Percentiles rank a stretch among this genome's conserved stretches.
Conservation (phyloP, 352 stramenopile genomes). For the Phytophthora vignae region DNA sequence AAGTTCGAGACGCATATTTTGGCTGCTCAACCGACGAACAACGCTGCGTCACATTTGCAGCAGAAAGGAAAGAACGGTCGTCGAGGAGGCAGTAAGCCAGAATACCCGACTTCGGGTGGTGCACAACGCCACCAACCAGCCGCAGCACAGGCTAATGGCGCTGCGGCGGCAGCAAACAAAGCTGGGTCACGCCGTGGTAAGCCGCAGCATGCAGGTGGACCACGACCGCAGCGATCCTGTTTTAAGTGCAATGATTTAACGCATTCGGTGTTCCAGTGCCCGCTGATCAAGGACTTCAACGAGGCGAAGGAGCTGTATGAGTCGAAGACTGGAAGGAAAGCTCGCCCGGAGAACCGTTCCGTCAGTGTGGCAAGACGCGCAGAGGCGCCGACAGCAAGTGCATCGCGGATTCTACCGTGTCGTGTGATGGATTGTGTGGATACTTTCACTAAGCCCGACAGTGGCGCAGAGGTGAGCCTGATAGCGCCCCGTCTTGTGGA, state of each 20-base stretch:
- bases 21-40: neutral
- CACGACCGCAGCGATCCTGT: neutral
- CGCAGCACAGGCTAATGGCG: neutral
- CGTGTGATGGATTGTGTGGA: neutral
- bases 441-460: no score
- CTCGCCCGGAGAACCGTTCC: neutral
- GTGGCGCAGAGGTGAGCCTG: no score
- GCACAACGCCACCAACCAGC: neutral
- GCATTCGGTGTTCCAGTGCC: neutral
- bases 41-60: neutral
- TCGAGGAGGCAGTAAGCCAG: neutral
- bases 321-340: neutral
- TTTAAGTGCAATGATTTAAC: neutral
- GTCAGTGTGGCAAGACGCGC: neutral
- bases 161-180: neutral
- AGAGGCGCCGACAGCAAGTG: neutral
- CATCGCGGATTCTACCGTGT: neutral
- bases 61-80: neutral
- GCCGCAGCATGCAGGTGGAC: neutral
- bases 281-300: neutral
- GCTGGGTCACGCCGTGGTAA: neutral
- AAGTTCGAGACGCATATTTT: neutral
- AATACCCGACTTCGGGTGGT: neutral
- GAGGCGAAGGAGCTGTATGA: neutral
- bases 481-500: no score